Evolutionary conservation across 2,329 filamentous ascomycete genomes (phyloP).

Genomic region (Talaromyces sp.): DNA sequence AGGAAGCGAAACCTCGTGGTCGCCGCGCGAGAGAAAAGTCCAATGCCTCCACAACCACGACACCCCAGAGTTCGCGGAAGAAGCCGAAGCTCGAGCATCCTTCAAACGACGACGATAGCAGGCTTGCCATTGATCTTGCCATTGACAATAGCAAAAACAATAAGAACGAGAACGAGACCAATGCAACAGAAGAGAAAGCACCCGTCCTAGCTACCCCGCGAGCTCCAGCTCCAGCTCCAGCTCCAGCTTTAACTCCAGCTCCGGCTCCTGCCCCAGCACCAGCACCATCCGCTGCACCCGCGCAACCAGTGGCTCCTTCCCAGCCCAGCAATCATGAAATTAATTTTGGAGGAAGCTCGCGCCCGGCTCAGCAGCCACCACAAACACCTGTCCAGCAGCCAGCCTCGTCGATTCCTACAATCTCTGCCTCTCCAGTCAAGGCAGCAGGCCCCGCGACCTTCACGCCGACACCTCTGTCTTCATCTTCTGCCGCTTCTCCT

Average conservation of each 20-base stretch:
- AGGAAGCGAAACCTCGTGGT: conserved; percentile 28
- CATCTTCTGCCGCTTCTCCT: conserved; percentile 3
- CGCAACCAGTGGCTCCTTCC: conserved; percentile 17
- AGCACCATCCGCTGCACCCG: conserved; percentile 15
- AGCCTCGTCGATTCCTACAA: conserved; percentile 24
- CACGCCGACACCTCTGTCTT: conserved; percentile 1
- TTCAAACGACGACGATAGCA: conserved; percentile 13
- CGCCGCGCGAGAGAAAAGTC: conserved; percentile 38
- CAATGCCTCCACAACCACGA: conserved; percentile 23
- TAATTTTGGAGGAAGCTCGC: conserved; percentile 32
- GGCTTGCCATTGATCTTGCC: conserved; percentile 10
- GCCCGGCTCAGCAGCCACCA: conserved; percentile 26
- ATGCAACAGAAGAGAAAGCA: neutral
- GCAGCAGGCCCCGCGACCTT: conserved; percentile 8
- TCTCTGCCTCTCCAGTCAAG: conserved; percentile 6
- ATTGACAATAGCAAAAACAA: conserved; percentile 17
- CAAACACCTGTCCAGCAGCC: conserved; percentile 25
- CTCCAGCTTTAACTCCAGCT: conserved; percentile 20
- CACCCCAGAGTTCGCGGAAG: conserved; percentile 43
- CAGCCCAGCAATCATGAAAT: conserved; percentile 40
- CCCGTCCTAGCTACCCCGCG: conserved; percentile 17
- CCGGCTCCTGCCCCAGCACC: conserved; percentile 21
- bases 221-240: conserved; percentile 15
- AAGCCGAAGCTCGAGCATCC: conserved; percentile 43
- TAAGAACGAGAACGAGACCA: conserved; percentile 11